phyloP scores from a whole-genome alignment of 306 rosid species.

The Lathyrus oleraceus region DNA sequence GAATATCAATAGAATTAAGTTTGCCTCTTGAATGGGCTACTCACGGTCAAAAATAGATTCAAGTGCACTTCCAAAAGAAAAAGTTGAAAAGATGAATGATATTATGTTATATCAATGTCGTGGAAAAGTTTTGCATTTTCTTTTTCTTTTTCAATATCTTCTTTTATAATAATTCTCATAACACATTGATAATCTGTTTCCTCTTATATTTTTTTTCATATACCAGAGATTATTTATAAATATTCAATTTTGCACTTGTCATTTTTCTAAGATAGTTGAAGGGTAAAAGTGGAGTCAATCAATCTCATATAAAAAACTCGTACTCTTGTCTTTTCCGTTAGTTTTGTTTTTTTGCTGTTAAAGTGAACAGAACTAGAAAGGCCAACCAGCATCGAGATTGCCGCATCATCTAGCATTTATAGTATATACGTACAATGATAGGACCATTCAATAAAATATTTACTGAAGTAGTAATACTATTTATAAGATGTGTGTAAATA shows the following conservation, averaged over 20 bases:
- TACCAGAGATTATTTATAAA: no score
- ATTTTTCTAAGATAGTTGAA: not conserved
- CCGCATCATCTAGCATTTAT: not conserved
- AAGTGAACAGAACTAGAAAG: not conserved
- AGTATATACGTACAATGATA: not conserved
- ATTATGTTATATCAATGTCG: not conserved
- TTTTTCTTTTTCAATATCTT: not conserved
- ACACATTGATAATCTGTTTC: not conserved
- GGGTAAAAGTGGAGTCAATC: not conserved
- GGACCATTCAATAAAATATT: not conserved
- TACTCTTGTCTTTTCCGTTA: not conserved
- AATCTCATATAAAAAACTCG: not conserved
- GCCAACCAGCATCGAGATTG: not conserved
- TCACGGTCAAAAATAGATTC: slow-evolving; percentile 36
- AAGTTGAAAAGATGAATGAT: not conserved
- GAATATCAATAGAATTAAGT: slow-evolving; percentile 11
- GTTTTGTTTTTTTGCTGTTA: not conserved
- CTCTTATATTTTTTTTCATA: no score
- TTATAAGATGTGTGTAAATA: no score
- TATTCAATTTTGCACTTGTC: not conserved
- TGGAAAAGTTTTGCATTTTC: slow-evolving; percentile 10
- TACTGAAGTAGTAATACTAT: no score
- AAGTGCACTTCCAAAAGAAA: slow-evolving; percentile 24
- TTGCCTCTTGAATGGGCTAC: slow-evolving; percentile 45
- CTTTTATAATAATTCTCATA: not conserved